These are phyloP conservation scores for Suhomyces xylopsoci DNA, from an alignment of 805 yeast species.

Conservation along the genomic window DNA sequence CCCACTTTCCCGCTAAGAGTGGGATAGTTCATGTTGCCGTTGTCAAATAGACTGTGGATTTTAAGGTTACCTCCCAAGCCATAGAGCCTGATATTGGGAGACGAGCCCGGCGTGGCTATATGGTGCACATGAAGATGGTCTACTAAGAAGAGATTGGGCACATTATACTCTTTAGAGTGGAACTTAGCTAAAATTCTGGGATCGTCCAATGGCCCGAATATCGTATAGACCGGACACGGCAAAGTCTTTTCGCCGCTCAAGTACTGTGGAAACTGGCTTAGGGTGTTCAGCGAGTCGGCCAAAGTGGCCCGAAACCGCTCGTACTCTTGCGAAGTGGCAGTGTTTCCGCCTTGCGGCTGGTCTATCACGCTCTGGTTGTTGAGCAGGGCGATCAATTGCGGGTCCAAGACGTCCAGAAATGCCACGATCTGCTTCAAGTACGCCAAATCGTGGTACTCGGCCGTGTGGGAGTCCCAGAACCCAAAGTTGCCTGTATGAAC, in stretches of 20 bases:
- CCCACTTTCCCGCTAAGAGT: constrained; percentile 40
- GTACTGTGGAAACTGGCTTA: constrained; percentile 20
- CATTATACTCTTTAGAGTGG: constrained; percentile 47
- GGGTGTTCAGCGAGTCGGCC: constrained; percentile 1
- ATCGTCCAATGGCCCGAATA: constrained; percentile 77
- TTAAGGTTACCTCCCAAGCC: constrained; percentile 75
- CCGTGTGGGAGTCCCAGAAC: constrained; percentile 59
- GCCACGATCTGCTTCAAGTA: constrained; percentile 65
- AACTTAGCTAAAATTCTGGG: constrained; percentile 63
- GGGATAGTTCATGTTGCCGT: constrained; percentile 18
- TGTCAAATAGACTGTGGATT: constrained; percentile 62
- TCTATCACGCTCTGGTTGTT: constrained; percentile 34
- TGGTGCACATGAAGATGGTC: constrained; percentile 54
- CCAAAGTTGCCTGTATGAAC: constrained; percentile 41
- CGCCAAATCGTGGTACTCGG: constrained; percentile 50
- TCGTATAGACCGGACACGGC: constrained; percentile 69
- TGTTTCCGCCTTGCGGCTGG: neutral
- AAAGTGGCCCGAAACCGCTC: constrained; percentile 8
- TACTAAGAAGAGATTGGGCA: constrained; percentile 58
- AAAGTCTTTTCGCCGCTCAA: constrained; percentile 35
- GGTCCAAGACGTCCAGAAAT: constrained; percentile 57
- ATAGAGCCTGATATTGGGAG: constrained; percentile 48
- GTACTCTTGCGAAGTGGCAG: neutral
- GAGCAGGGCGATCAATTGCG: constrained; percentile 46
- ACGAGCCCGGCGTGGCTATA: constrained; percentile 39